These are phyloP conservation scores for Benincasa hispida DNA, from an alignment of 306 rosid species.

Conservation along the genomic window DNA sequence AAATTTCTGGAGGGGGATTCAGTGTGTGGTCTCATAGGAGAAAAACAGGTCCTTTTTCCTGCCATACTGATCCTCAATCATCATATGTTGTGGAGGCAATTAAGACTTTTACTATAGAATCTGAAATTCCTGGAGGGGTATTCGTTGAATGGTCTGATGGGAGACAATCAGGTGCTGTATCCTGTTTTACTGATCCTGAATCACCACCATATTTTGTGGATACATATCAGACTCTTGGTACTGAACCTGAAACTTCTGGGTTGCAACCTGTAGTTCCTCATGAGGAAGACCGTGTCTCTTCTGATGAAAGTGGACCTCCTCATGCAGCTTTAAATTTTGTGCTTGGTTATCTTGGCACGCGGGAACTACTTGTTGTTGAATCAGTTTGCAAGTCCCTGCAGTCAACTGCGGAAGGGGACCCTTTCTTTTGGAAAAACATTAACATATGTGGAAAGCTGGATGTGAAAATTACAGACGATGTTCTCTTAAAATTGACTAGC, in stretches of 20 bases:
- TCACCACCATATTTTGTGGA: neutral
- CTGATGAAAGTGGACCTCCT: constrained; percentile 25
- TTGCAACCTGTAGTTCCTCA: neutral
- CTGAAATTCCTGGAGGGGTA: neutral
- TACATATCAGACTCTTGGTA: neutral
- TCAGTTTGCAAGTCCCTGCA: constrained; percentile 44
- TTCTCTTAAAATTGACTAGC: constrained; percentile 37
- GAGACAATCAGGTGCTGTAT: neutral
- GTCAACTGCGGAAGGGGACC: constrained; percentile 28
- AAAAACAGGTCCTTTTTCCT: constrained; percentile 4
- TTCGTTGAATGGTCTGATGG: neutral
- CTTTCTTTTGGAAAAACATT: constrained; percentile 52
- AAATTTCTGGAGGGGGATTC: constrained; percentile 10
- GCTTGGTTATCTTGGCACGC: constrained; percentile 35
- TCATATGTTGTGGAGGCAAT: neutral
- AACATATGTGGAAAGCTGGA: constrained; percentile 33
- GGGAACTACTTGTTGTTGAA: constrained; percentile 54
- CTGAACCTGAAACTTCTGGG: neutral
- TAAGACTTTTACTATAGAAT: neutral
- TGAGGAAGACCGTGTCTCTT: neutral
- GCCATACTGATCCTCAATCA: constrained; percentile 5
- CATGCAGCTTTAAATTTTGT: constrained; percentile 45
- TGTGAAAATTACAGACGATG: constrained; percentile 27
- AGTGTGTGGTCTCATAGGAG: neutral
- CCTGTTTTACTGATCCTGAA: constrained; percentile 3